Base-by-base conservation (phyloP, 106 monocot genomes). In the Agapanthus africanus region DNA sequence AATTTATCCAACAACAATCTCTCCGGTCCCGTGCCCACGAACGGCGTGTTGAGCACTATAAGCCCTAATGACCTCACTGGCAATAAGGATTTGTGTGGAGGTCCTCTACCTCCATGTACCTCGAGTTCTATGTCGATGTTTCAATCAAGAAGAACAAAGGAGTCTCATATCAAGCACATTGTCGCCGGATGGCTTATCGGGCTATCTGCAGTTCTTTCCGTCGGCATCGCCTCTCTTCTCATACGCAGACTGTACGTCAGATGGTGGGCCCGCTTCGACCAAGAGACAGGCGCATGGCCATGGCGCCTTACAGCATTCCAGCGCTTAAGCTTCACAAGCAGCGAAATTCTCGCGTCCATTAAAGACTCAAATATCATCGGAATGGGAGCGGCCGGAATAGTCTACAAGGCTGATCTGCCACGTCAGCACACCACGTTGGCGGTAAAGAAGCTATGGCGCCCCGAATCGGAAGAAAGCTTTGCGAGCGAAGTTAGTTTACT, bases 251-350 rank as follows among this genome's bases (percentile, higher is more conserved):
- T 85, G 16, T 87, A 85, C 77, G 50, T 23, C 19, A 63, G 68
- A 35, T 90, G 90, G 90, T 66, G 52, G 15, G 68, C 71, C 28
- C 67, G 76, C 18, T 83, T 81, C 54, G 70, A 79, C 19, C 66
- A 76, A 40, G 82, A 84, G 47, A 72, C 40, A 2, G 78, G 71
- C 37, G 68, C 82, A 5, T 94, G 90, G 90, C 94, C 94, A 6
- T 94, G 94, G 94, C 73, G 85, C 63, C 63, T 94, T 14, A 94
- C 87, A n/a, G 94, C 74, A 34, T 94, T 90, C 75, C 94, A 94
- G 67, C 78, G 90, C 34, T 50, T 94, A 15, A 85, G 37, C 65
- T 90, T 94, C 74, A 85, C 90, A 0, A 90, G 87, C 78, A 68
- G 40, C 26, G 94, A 94, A 30, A 77, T 94, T 59, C 74, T 90